Percentiles rank a stretch among this genome's conserved stretches.
phyloP scores from a whole-genome alignment of 176 grass and related monocot species.

The Avena insularis region DNA sequence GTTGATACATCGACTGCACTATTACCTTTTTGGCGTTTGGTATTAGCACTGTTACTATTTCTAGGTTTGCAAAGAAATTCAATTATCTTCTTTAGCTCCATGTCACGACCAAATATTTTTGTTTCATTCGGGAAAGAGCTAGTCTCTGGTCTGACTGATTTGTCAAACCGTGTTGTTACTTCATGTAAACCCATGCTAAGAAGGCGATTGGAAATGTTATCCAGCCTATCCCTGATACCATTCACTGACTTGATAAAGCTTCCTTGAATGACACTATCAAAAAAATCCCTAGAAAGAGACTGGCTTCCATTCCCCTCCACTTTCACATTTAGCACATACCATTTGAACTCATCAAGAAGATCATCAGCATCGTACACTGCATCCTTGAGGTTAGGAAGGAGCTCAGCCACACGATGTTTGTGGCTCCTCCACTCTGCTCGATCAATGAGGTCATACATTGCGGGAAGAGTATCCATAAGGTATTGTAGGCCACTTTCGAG shows the following conservation, averaged over 20 bases:
- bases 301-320: neutral
- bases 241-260: neutral
- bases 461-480: neutral
- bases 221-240: neutral
- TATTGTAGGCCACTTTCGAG: neutral
- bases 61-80: neutral
- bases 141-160: neutral
- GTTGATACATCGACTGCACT: neutral
- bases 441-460: neutral
- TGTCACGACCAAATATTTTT: neutral
- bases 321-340: neutral
- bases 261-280: neutral
- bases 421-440: neutral
- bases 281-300: neutral
- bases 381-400: neutral
- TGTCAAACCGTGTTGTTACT: neutral
- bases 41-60: neutral
- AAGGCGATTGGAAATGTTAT: neutral
- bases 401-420: neutral
- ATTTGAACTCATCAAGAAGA: neutral
- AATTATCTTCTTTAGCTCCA: neutral
- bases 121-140: neutral
- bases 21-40: neutral
- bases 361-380: neutral
- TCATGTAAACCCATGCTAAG: neutral